Base-by-base conservation (phyloP, 2,329 filamentous ascomycete genomes). In the Thielaviopsis musarum region DNA sequence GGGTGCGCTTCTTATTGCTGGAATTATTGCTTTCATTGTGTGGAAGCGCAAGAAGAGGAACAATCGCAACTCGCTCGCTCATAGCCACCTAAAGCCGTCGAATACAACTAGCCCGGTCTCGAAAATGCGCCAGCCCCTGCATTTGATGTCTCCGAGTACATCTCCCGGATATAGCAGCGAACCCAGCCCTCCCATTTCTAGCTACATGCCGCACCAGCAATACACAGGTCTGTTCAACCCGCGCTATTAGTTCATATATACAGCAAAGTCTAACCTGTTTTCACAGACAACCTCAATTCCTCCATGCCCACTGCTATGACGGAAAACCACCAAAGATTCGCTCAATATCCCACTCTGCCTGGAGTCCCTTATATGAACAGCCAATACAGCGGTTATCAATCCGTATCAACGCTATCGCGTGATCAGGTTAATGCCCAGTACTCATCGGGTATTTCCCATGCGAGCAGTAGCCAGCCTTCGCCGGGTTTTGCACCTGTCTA, bases 1-100 rank as follows among this genome's bases (percentile, higher is more conserved):
- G 15, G 63, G 64, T 5, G 62, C 59, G 1, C 52, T 65, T 9
- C 5, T 56, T 10, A 52, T 19, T 10, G 6, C 55, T 9, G 60
- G 30, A 13, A 21, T 60, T 10, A n/a, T 56, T 7, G 52, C 59
- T 9, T 63, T 58, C 19, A 53, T 53, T 15, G 7, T 52, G 2
- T 52, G 57, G 52, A 24, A 21, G 49, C 22, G 24, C 19, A 30
- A 17, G 28, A 17, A 17, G 26, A 15, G 7, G 19, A 30, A 26
- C 7, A 28, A 26, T 13, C 19, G 22, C 15, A 22, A 34, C 17
- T 49, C 45, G 9, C 4, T 3, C 4, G 5, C 3, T 34, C 10
- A 3, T 34, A 7, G 30, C 30, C 10, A 34, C 10, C 6, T 34
- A 7, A 5, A 49, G 3, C n/a, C 17, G n/a, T 7, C 45, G 3